phyloP scores from a whole-genome alignment of 2,329 filamentous ascomycete species.

The Westerdykella aurantiaca region DNA sequence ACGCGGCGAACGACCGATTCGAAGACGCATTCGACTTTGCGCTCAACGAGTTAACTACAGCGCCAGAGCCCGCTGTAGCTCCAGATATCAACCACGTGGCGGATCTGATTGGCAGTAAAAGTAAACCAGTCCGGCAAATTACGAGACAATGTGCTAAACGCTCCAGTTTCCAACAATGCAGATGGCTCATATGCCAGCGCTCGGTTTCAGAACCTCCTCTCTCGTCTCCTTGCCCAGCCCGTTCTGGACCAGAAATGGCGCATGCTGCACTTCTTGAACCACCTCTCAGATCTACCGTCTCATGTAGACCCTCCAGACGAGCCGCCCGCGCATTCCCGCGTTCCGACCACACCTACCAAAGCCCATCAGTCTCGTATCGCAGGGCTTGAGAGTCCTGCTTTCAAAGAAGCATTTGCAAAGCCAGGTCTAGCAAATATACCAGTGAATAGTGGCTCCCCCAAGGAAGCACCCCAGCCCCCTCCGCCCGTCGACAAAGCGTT shows the following conservation, averaged over 20 bases:
- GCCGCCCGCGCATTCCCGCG: constrained; percentile 13
- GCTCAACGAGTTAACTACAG: constrained; percentile 40
- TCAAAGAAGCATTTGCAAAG: constrained; percentile 46
- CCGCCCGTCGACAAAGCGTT: constrained; percentile 18
- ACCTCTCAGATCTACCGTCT: constrained; percentile 59
- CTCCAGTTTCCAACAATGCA: constrained; percentile 64
- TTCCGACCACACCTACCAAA: constrained; percentile 26
- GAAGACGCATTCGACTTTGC: constrained; percentile 54
- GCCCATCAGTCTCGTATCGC: constrained; percentile 11
- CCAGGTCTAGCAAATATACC: constrained; percentile 41
- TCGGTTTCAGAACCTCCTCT: constrained; percentile 85
- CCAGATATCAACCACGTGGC: constrained; percentile 85
- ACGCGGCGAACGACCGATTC: constrained; percentile 62
- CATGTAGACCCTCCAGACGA: constrained; percentile 5
- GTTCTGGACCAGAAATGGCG: constrained; percentile 96
- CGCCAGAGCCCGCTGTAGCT: constrained; percentile 50
- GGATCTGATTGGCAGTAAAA: constrained; percentile 82
- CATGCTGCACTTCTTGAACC: constrained; percentile 85
- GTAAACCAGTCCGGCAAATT: constrained; percentile 18
- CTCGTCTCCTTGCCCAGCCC: constrained; percentile 79
- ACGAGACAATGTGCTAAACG: constrained; percentile 7
- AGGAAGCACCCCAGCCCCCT: constrained; percentile 13
- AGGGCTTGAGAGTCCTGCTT: constrained; percentile 26
- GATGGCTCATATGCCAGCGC: constrained; percentile 64
- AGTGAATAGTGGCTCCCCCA: constrained; percentile 27